Base-by-base conservation (phyloP, 1,284 basidiomycete species). In the Ustilago crameri region DNA sequence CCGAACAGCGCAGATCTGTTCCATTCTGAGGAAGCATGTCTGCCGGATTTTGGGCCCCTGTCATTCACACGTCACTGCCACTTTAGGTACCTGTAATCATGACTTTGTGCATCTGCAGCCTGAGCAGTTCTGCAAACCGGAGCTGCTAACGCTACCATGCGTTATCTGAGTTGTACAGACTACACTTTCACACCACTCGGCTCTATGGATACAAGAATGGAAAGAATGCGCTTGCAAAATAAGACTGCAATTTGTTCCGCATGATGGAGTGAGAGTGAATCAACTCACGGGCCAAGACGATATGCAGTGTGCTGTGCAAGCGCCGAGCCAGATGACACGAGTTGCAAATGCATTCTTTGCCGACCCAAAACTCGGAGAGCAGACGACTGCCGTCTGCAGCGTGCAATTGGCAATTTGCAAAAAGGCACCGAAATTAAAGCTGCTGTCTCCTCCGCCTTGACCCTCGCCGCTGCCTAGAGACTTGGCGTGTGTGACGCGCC, bases 341-440 rank as follows among this genome's bases (percentile, higher is more conserved):
- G 7, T 30, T 30, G 30, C n/a, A 30, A 30, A 30, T 30, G 30
- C 30, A 30, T 7, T 30, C 30, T 37, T 34, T 8, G 35, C 35
- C 35, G 35, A 17, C 12, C 12, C 9, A 37, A 37, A 37, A 9
- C 35, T 37, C 35, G 35, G 35, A 37, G 14, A 37, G 35, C 35
- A 37, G 34, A 30, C 22, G 8, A 14, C 35, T 37, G 35, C 15
- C 8, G 9, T 17, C 9, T 37, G 15, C 35, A 37, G 15, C 35
- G 5, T 30, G 30, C 30, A 30, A 30, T 30, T 30, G 30, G 30
- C 7, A n/a, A n/a, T n/a, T 12, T 30, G 30, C 7, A 5, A 5
- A 30, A 12, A 30, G 30, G 7, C 30, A 12, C 5, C 12, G 30
- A 50, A 41, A 22, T 51, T 51, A 41, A 51, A 51, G 37, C 49